phyloP scores from a whole-genome alignment of 2,329 filamentous ascomycete species.

The Microascus cirrosus region DNA sequence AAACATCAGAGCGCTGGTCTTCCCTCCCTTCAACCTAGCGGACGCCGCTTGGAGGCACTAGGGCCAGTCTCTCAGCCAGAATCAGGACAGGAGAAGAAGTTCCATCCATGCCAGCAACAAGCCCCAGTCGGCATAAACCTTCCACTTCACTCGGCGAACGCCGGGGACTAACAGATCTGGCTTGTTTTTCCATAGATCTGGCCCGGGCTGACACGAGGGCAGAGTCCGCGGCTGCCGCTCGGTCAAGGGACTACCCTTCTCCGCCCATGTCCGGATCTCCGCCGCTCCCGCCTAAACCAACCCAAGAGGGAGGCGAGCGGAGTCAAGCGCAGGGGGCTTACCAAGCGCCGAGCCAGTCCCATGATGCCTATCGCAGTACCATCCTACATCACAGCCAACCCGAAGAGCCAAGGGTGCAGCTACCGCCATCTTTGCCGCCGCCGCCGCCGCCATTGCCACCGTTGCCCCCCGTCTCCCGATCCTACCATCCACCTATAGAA shows the following conservation, averaged over 20 bases:
- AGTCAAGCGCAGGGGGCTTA: constrained; percentile 32
- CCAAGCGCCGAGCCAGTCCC: constrained; percentile 9
- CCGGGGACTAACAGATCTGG: constrained; percentile 44
- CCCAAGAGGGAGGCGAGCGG: constrained; percentile 45
- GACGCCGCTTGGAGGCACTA: neutral
- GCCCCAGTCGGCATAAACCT: constrained; percentile 29
- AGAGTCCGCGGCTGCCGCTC: constrained; percentile 42
- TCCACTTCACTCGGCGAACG: constrained; percentile 42
- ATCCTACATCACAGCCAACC: neutral
- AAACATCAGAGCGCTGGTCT: neutral
- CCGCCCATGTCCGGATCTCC: constrained; percentile 66
- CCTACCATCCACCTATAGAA: constrained; percentile 21
- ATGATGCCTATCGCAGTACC: constrained; percentile 38
- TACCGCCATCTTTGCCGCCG: constrained; percentile 6
- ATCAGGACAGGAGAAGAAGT: constrained; percentile 5
- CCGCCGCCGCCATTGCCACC: constrained; percentile 13
- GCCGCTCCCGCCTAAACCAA: constrained; percentile 45
- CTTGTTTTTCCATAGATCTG: constrained; percentile 44
- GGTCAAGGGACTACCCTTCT: constrained; percentile 54
- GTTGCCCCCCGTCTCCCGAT: constrained; percentile 19
- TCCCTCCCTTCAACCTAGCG: neutral
- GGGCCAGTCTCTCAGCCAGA: constrained; percentile 1
- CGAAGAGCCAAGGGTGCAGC: constrained; percentile 1
- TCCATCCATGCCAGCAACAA: constrained; percentile 43
- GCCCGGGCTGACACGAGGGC: constrained; percentile 37